Base-by-base conservation (phyloP, 805 yeast species). In the Kuraishia hungarica region DNA sequence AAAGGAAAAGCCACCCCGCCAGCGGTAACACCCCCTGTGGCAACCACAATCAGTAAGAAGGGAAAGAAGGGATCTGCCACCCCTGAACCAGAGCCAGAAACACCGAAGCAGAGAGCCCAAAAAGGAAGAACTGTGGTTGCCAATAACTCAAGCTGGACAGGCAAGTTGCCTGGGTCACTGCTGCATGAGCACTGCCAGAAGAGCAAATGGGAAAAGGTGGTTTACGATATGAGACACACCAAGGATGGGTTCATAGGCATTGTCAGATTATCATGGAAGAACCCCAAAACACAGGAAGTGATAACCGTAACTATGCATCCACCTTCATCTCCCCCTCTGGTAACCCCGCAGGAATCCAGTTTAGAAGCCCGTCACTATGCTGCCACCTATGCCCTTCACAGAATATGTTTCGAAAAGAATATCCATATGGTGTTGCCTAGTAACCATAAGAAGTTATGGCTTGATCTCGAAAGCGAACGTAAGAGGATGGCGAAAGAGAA, bases 341-440 rank as follows among this genome's bases (percentile, higher is more conserved):
- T 85, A 6, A 69, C 72, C 2, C 85, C 92, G 0, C 90, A 87
- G 61, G 88, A 83, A 51, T 89, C 97, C 0, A 80, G 96, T 1
- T 74, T 89, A 35, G 97, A 92, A 62, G 97, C 98, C 0, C 78
- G 97, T 51, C 96, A 92, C 66, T 78, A 80, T 62, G 91, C 93
- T 0, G 97, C 99, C 0, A 91, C 97, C 0, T 89, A 86, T 60
- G 94, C 93, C 0, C 68, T 93, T 58, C 92, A 83, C 66, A 74
- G 96, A 39, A 77, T 93, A 20, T 84, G 92, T 43, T 88, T 83
- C 57, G 85, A 84, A 61, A 91, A 91, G 62, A 91, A 89, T 65
- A 67, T 93, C 69, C 88, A 88, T 57, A 84, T 92, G 92, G 86
- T 90, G 63, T 75, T 93, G 15, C 98, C 98, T 0, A 81, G 85